These are phyloP conservation scores for Paecilomyces dactylethromorphus DNA, from an alignment of 2,329 filamentous ascomycete genomes.

Conservation along the genomic window DNA sequence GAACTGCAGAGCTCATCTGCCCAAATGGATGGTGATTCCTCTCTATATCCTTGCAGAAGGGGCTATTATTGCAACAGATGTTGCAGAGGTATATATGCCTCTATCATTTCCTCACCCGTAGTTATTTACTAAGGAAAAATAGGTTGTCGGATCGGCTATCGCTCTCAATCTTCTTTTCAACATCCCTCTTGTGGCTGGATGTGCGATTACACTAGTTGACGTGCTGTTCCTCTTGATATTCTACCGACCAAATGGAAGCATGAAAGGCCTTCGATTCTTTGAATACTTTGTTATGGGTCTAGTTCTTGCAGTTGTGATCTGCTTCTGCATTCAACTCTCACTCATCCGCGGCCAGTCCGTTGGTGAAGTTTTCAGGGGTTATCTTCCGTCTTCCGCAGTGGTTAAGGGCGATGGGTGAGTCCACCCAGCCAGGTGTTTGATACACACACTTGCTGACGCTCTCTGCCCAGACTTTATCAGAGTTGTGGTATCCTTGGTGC, in stretches of 20 bases:
- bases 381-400: conserved; percentile 48
- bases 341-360: conserved; percentile 44
- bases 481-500: conserved; percentile 49
- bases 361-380: conserved; percentile 49
- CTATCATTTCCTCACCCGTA: not conserved
- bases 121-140: conserved; percentile 2
- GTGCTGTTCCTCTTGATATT: conserved; percentile 52
- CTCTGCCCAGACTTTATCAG: conserved; percentile 42
- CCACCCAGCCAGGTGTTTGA: not conserved
- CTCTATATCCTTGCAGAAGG: conserved; percentile 59
- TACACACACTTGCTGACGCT: conserved; percentile 5
- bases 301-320: conserved; percentile 50
- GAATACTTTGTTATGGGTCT: conserved; percentile 50
- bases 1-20: conserved; percentile 59
- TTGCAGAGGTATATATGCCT: conserved; percentile 51
- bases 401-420: conserved; percentile 45
- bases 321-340: conserved; percentile 52
- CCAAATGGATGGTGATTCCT: conserved; percentile 58
- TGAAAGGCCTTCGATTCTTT: conserved; percentile 46
- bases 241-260: conserved; percentile 46
- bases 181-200: conserved; percentile 50
- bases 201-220: conserved; percentile 50
- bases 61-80: conserved; percentile 65
- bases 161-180: conserved; percentile 49
- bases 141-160: conserved; percentile 53